Conservation (phyloP, 2,329 filamentous ascomycete species). For the Trichoderma atroviride region DNA sequence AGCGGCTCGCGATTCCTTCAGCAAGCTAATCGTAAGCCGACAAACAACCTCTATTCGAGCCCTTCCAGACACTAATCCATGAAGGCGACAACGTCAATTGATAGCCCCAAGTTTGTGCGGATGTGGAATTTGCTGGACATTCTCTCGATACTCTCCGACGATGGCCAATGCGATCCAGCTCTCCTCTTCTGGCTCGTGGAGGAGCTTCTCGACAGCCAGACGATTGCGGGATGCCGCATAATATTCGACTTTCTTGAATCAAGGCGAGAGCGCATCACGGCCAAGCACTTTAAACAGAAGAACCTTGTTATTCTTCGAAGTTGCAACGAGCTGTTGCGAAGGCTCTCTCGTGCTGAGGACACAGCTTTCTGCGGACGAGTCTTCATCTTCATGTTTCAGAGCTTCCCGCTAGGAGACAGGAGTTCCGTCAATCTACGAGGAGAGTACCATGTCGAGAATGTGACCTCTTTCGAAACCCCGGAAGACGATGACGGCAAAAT, state of each 20-base stretch:
- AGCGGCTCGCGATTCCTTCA: constrained; percentile 79
- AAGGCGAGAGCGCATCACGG: constrained; percentile 82
- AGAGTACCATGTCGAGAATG: constrained; percentile 94
- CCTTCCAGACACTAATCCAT: constrained; percentile 38
- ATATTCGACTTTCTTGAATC: constrained; percentile 97
- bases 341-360: constrained; percentile 93
- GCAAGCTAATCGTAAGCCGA: constrained; percentile 69
- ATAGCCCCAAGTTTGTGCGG: constrained; percentile 74
- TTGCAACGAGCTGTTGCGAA: constrained; percentile 92
- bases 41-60: constrained; percentile 2
- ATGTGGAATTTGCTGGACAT: constrained; percentile 96
- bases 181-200: constrained; percentile 90
- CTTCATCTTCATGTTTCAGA: constrained; percentile 98
- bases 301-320: constrained; percentile 86
- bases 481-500: constrained; percentile 49
- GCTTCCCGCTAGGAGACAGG: constrained; percentile 93
- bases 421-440: constrained; percentile 96
- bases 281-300: constrained; percentile 79
- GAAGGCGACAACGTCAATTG: constrained; percentile 74
- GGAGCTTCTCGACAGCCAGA: constrained; percentile 93
- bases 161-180: constrained; percentile 74
- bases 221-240: constrained; percentile 84
- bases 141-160: constrained; percentile 83
- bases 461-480: constrained; percentile 72
- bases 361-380: constrained; percentile 96